These are phyloP conservation scores for Sporothrix phasma DNA, from an alignment of 2,329 filamentous ascomycete species.

Conservation along the genomic window DNA sequence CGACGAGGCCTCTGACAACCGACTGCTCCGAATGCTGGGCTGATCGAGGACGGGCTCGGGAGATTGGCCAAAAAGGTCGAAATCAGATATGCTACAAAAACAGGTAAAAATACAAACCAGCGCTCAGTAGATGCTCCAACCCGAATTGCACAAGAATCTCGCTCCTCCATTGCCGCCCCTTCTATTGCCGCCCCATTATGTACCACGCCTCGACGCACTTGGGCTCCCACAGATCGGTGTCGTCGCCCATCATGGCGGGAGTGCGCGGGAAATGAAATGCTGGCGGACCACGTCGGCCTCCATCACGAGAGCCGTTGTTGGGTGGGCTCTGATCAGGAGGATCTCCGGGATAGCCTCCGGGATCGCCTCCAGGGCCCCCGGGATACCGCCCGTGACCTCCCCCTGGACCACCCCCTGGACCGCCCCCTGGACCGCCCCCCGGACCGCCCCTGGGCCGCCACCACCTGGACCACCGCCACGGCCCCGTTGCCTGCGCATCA, in stretches of 20 bases:
- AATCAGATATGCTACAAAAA: neutral
- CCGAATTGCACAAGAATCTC: neutral
- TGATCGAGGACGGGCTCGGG: neutral
- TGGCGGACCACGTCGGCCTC: neutral
- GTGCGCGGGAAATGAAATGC: slow-evolving; percentile 16
- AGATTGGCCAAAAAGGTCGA: no score
- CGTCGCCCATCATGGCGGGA: slow-evolving; percentile 21
- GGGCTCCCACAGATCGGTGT: slow-evolving; percentile 25
- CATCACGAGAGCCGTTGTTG: slow-evolving; percentile 7
- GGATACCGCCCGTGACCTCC: no score
- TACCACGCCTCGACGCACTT: slow-evolving; percentile 21
- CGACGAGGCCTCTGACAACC: no score
- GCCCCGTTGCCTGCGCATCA: slow-evolving; percentile 20
- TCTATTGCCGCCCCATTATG: slow-evolving; percentile 7
- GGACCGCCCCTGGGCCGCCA: neutral
- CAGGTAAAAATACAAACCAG: neutral
- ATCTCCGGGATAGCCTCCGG: neutral
- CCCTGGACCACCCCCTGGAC: neutral
- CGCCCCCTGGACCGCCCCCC: neutral
- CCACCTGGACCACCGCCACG: slow-evolving; percentile 4
- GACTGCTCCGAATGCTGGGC: neutral
- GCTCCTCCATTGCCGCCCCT: no score
- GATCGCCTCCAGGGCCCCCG: neutral
- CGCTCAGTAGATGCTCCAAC: no score
- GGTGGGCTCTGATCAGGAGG: neutral